Conservation (phyloP, 352 stramenopile genomes). For the Aphanomyces astaci region DNA sequence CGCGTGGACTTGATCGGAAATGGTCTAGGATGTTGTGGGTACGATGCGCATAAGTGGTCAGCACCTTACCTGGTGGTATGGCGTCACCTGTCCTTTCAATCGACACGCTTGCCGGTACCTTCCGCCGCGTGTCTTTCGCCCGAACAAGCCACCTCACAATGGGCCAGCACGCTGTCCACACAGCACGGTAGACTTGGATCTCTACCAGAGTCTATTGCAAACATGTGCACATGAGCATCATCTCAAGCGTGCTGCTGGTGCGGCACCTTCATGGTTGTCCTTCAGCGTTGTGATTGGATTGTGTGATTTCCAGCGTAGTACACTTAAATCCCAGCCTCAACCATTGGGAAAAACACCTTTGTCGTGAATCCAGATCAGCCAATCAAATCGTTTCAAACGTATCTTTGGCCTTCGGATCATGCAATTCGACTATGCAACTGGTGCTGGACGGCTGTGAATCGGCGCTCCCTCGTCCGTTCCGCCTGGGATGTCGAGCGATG, state of each 20-base stretch:
- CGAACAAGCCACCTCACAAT: conserved; percentile 47
- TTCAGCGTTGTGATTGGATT: not conserved
- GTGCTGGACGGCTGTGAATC: not conserved
- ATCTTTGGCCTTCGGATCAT: not conserved
- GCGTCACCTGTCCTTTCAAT: conserved; percentile 47
- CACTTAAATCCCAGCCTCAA: not conserved
- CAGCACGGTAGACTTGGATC: conserved; percentile 35
- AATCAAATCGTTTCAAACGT: not conserved
- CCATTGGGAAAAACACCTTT: not conserved
- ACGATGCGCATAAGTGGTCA: not conserved
- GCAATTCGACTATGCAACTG: not conserved
- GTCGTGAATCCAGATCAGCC: not conserved
- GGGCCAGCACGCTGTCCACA: conserved; percentile 45
- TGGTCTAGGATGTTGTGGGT: not conserved
- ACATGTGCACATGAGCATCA: too few species aligned
- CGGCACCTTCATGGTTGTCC: too few species aligned
- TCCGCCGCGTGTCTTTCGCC: conserved; percentile 38
- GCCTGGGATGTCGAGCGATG: too few species aligned
- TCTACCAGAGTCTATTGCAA: not conserved
- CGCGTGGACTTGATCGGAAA: not conserved
- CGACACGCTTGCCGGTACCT: conserved; percentile 30
- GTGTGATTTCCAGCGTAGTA: not conserved
- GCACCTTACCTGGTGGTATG: not conserved
- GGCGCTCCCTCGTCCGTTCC: too few species aligned
- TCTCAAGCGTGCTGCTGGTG: too few species aligned